A percentile compares a stretch with the other conserved stretches of the same genome.
phyloP scores from a whole-genome alignment of 108 stramenopile genomes.

The Halocafeteria seosinensis region DNA sequence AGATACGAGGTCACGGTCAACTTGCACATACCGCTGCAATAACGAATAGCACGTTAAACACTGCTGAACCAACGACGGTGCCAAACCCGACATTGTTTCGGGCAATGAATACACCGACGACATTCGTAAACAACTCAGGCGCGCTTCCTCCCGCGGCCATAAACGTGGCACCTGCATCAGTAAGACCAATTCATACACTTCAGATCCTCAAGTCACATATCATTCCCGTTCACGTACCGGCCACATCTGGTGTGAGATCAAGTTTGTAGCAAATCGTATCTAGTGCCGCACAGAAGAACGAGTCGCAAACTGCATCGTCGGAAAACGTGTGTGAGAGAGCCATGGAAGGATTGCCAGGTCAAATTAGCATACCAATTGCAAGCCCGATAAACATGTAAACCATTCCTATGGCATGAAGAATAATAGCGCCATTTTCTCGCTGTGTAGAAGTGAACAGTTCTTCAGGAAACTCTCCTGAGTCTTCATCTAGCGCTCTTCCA shows the following conservation, averaged over 20 bases:
- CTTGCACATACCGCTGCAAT: constrained; percentile 19
- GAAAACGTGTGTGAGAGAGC: neutral
- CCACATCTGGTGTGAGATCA: constrained; percentile 7
- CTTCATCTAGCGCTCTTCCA: no score
- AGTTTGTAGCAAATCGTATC: constrained; percentile 6
- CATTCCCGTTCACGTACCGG: neutral
- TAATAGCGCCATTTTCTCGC: neutral
- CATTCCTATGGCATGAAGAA: neutral
- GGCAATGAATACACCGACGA: constrained; percentile 16
- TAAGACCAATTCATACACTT: neutral
- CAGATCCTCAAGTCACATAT: neutral
- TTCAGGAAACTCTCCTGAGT: no score
- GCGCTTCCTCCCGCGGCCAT: constrained; percentile 24
- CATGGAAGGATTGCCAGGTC: neutral
- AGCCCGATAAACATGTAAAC: constrained; percentile 8
- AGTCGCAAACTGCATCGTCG: constrained; percentile 18
- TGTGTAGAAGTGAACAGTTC: neutral
- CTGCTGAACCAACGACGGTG: constrained; percentile 24
- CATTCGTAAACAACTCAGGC: constrained; percentile 22
- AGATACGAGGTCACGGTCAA: no score
- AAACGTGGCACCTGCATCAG: constrained; percentile 9
- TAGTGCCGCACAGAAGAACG: constrained; percentile 25
- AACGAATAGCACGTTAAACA: constrained; percentile 29
- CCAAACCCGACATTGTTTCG: constrained; percentile 18
- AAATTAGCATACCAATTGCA: neutral